Evolutionary conservation across 495 filamentous ascomycete species (phyloP).

Genomic region (Aspergillus bridgeri): DNA sequence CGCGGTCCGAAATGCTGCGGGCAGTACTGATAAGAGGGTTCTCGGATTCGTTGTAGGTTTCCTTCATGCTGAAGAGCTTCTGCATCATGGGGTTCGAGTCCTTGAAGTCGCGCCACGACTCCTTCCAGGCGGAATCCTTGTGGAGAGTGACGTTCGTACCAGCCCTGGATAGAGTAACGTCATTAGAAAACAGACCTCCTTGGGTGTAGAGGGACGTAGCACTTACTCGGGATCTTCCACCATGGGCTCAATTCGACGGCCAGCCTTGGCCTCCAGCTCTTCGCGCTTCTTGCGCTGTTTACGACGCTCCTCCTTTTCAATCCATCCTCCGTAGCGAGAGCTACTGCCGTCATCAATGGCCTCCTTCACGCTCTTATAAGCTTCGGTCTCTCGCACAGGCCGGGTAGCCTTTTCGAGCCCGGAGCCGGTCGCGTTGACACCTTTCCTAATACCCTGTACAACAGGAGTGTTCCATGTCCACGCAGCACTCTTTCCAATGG

Average conservation of each 20-base stretch:
- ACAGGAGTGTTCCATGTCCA: slow-evolving; percentile 97
- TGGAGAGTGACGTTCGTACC: slow-evolving; percentile 92
- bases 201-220: neutral
- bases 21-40: slow-evolving; percentile 93
- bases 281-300: slow-evolving; percentile 72
- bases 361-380: slow-evolving; percentile 89
- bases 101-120: slow-evolving; percentile 89
- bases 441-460: slow-evolving; percentile 87
- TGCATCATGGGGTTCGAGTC: slow-evolving; percentile 88
- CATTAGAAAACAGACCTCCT: slow-evolving; percentile 20
- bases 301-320: slow-evolving; percentile 89
- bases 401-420: slow-evolving; percentile 89
- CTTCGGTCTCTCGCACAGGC: slow-evolving; percentile 89
- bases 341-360: slow-evolving; percentile 97
- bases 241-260: slow-evolving; percentile 49
- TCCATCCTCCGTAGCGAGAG: slow-evolving; percentile 91
- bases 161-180: slow-evolving; percentile 53
- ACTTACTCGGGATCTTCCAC: slow-evolving; percentile 86
- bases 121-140: slow-evolving; percentile 95
- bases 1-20: slow-evolving; percentile 85
- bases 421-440: slow-evolving; percentile 77
- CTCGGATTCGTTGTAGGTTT: slow-evolving; percentile 89
- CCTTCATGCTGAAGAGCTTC: slow-evolving; percentile 76
- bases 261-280: slow-evolving; percentile 52
- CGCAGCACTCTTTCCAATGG: slow-evolving; percentile 79